A percentile compares a stretch with the other conserved stretches of the same genome.
Evolutionary conservation across 208 protist genomes (phyloP).

Genomic region (Trypanosoma caninum): DNA sequence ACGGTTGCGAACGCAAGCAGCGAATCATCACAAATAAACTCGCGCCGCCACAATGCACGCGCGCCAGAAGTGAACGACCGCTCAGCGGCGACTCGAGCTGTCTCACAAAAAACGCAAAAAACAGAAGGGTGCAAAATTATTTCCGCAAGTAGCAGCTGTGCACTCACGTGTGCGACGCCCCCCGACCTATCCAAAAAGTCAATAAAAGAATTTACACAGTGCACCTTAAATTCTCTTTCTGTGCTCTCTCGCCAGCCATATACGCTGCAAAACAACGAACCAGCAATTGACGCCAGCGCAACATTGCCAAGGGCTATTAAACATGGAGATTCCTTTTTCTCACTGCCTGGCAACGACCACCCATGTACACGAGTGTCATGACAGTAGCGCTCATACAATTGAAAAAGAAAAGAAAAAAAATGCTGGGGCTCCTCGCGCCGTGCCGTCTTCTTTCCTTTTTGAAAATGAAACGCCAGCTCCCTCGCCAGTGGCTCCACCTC

Average conservation of each 20-base stretch:
- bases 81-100: conserved; percentile 21
- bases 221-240: conserved; percentile 19
- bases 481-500: conserved; percentile 43
- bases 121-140: conserved; percentile 22
- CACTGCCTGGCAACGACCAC: neutral
- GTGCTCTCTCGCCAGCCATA: conserved; percentile 47
- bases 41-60: conserved; percentile 44
- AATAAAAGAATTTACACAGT: conserved; percentile 24
- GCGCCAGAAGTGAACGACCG: conserved; percentile 31
- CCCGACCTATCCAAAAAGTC: conserved; percentile 19
- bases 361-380: conserved; percentile 7
- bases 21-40: conserved; percentile 29
- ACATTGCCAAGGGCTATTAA: conserved; percentile 18
- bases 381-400: conserved; percentile 30
- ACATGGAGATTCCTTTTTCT: neutral
- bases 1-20: neutral
- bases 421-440: conserved; percentile 54
- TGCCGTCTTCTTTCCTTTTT: conserved; percentile 35
- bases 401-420: conserved; percentile 67
- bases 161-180: conserved; percentile 5
- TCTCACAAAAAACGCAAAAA: conserved; percentile 24
- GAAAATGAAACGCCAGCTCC: conserved; percentile 73
- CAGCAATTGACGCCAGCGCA: conserved; percentile 21
- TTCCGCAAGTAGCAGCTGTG: conserved; percentile 14
- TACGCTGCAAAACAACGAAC: conserved; percentile 35